phyloP scores from a whole-genome alignment of 1,284 basidiomycete genomes.

The Trametes versicolor region DNA sequence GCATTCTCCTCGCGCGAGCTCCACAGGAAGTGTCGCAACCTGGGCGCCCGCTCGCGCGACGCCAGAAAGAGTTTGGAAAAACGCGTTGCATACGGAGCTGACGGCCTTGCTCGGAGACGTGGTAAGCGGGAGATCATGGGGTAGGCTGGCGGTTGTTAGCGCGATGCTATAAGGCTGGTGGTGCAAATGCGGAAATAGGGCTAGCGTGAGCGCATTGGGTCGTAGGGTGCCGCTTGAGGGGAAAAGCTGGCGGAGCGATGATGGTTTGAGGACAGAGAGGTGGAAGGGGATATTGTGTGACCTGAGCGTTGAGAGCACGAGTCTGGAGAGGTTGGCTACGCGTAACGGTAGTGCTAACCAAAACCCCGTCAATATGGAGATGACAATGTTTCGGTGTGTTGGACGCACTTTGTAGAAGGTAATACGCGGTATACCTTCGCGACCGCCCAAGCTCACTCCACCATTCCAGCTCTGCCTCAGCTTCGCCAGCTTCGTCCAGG shows the following conservation, averaged over 20 bases:
- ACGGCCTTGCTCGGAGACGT: slow-evolving; percentile 31
- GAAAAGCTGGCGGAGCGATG: slow-evolving; percentile 61
- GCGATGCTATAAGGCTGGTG: slow-evolving; percentile 43
- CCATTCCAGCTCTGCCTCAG: slow-evolving; percentile 79
- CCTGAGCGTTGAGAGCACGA: slow-evolving; percentile 57
- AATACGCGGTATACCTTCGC: slow-evolving; percentile 56
- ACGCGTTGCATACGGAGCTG: slow-evolving; percentile 31
- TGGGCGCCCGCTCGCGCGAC: slow-evolving; percentile 36
- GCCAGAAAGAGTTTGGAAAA: slow-evolving; percentile 28
- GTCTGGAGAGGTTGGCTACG: slow-evolving; percentile 51
- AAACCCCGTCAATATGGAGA: slow-evolving; percentile 15
- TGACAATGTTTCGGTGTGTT: slow-evolving; percentile 9
- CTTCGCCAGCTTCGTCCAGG: slow-evolving; percentile 67
- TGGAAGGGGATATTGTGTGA: slow-evolving; percentile 58
- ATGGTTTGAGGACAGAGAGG: slow-evolving; percentile 58
- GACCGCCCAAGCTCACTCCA: slow-evolving; percentile 76
- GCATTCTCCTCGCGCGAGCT: slow-evolving; percentile 73
- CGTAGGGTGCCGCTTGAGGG: slow-evolving; percentile 53
- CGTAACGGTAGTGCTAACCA: slow-evolving; percentile 66
- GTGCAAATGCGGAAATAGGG: slow-evolving; percentile 71
- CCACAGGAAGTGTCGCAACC: slow-evolving; percentile 54
- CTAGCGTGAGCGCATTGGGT: slow-evolving; percentile 58
- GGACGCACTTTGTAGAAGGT: slow-evolving; percentile 74
- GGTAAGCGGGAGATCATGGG: slow-evolving; percentile 24
- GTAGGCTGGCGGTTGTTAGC: slow-evolving; percentile 29